Evolutionary conservation across 768 basidiomycete species (phyloP).

Genomic region (Amanita subjunquillea): DNA sequence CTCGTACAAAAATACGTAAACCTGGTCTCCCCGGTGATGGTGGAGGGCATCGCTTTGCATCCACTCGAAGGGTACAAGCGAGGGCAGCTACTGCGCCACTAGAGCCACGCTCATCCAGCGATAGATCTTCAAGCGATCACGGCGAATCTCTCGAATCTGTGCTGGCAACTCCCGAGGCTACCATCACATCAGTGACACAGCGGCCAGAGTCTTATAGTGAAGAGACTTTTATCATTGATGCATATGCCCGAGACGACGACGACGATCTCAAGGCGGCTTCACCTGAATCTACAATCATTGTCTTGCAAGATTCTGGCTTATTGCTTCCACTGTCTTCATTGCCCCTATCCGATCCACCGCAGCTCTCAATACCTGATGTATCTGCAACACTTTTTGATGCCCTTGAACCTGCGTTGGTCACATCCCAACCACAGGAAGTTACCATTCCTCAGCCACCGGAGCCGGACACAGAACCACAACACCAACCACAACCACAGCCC

Average conservation of each 20-base stretch:
- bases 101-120: conserved; percentile 56
- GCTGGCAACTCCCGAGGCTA: conserved; percentile 24
- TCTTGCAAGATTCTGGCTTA: background rate
- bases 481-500: background rate
- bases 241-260: conserved; percentile 54
- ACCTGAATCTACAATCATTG: background rate
- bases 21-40: conserved; percentile 65
- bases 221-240: conserved; percentile 75
- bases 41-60: conserved; percentile 73
- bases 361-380: conserved; percentile 16
- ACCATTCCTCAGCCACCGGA: conserved; percentile 25
- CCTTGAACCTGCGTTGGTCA: conserved; percentile 41
- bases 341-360: conserved; percentile 8
- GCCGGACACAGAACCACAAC: conserved; percentile 19
- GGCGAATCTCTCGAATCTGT: conserved; percentile 36
- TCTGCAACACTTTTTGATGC: conserved; percentile 23
- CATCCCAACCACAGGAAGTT: conserved; percentile 56
- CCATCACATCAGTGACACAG: conserved; percentile 27
- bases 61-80: conserved; percentile 29
- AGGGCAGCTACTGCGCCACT: conserved; percentile 17
- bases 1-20: conserved; percentile 94
- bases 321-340: background rate
- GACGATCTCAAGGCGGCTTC: conserved; percentile 21
- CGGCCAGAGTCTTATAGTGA: conserved; percentile 74
- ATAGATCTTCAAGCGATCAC: conserved; percentile 63